phyloP scores from a whole-genome alignment of 768 basidiomycete species.

The Dioszegia aurantiaca region DNA sequence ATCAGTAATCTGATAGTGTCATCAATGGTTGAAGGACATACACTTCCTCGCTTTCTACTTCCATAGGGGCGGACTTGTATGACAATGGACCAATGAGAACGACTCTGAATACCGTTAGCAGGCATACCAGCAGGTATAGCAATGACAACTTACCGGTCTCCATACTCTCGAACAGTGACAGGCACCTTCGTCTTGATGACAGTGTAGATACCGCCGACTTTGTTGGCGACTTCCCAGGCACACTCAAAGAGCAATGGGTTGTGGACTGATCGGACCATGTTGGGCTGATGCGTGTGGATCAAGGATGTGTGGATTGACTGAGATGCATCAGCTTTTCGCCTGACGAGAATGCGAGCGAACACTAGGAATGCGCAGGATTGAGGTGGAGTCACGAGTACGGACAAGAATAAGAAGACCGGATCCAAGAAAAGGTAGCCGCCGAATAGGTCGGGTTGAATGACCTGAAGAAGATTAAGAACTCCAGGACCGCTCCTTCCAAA shows the following conservation, averaged over 20 bases:
- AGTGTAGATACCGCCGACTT: conserved; percentile 98
- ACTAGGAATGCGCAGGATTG: too few relatives aligned
- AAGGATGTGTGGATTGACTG: not conserved
- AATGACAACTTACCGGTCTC: conserved; percentile 37
- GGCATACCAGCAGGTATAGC: conserved; percentile 58
- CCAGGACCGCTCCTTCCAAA: too few relatives aligned
- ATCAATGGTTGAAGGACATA: conserved; percentile 27
- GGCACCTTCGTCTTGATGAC: conserved; percentile 99
- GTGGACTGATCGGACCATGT: conserved; percentile 52
- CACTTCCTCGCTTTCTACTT: conserved; percentile 92
- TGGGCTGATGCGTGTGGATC: not conserved
- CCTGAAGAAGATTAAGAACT: too few relatives aligned
- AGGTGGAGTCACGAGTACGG: too few relatives aligned
- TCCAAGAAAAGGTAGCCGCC: too few relatives aligned
- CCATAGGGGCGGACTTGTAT: conserved; percentile 98
- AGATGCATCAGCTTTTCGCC: too few relatives aligned
- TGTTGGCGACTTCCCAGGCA: conserved; percentile 98
- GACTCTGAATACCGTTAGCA: conserved; percentile 19
- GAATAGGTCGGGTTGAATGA: too few relatives aligned
- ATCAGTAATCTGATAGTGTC: conserved; percentile 8
- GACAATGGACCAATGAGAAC: conserved; percentile 95
- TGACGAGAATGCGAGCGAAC: too few relatives aligned
- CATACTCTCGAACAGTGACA: conserved; percentile 93
- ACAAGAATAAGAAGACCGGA: too few relatives aligned
- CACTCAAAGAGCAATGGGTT: conserved; percentile 85